Conservation (phyloP, 2,329 filamentous ascomycete genomes). For the Plenodomus biglobosus region DNA sequence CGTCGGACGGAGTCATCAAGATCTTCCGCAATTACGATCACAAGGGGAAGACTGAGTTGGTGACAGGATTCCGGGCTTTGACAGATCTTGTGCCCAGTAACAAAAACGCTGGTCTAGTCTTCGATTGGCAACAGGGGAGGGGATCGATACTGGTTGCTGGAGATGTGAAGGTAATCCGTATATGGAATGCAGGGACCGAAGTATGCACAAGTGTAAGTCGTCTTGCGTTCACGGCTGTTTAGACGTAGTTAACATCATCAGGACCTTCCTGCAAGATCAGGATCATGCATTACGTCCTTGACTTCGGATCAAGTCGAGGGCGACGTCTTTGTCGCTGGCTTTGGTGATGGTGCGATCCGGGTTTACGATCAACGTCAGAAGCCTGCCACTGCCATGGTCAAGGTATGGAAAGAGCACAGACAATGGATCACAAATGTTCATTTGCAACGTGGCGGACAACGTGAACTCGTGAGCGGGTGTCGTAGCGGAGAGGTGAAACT, state of each 20-base stretch:
- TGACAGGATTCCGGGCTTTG: slow-evolving; percentile 86
- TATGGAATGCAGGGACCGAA: slow-evolving; percentile 95
- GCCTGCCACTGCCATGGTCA: slow-evolving; percentile 88
- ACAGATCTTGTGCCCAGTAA: slow-evolving; percentile 94
- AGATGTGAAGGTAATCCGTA: slow-evolving; percentile 90
- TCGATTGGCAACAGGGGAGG: slow-evolving; percentile 99
- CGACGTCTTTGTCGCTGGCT: slow-evolving; percentile 92
- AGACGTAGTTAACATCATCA: slow-evolving; percentile 28
- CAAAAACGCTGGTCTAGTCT: slow-evolving; percentile 91
- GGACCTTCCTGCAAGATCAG: slow-evolving; percentile 92
- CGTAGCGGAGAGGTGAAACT: slow-evolving; percentile 91
- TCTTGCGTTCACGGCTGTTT: not conserved
- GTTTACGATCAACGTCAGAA: slow-evolving; percentile 88
- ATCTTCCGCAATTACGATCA: slow-evolving; percentile 92
- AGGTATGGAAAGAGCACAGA: slow-evolving; percentile 93
- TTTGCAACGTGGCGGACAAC: slow-evolving; percentile 91
- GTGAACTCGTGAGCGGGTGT: slow-evolving; percentile 87
- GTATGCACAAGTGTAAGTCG: slow-evolving; percentile 71
- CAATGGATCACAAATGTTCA: slow-evolving; percentile 97
- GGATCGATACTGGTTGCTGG: slow-evolving; percentile 93
- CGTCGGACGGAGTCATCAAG: slow-evolving; percentile 90
- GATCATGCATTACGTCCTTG: slow-evolving; percentile 91
- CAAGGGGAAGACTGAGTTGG: slow-evolving; percentile 74
- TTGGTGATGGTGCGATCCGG: slow-evolving; percentile 90
- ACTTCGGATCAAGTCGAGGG: slow-evolving; percentile 98